A percentile compares a stretch with the other conserved stretches of the same genome.
Evolutionary conservation across 306 rosid genomes (phyloP).

Genomic region (Adenanthera pavonina): DNA sequence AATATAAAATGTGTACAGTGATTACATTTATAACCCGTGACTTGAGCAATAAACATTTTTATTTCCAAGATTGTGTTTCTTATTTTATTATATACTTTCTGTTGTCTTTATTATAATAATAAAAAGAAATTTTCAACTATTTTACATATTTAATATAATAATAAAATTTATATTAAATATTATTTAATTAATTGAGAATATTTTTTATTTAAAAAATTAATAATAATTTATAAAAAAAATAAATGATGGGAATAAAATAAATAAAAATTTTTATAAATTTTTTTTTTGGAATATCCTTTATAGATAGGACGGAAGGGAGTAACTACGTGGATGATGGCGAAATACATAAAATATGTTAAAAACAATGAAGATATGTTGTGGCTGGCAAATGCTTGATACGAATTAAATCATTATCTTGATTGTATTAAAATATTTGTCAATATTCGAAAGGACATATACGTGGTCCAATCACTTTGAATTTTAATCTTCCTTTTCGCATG

Average conservation of each 20-base stretch:
- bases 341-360: not conserved
- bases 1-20: not conserved
- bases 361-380: not conserved
- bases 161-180: too few species aligned
- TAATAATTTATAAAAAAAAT: too few species aligned
- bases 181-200: too few species aligned
- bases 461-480: not conserved
- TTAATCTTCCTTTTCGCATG: too few species aligned
- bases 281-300: too few species aligned
- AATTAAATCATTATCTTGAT: slow-evolving; percentile 2
- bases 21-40: not conserved
- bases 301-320: too few species aligned
- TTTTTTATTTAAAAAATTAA: too few species aligned
- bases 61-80: slow-evolving; percentile 4
- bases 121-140: too few species aligned
- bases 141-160: too few species aligned
- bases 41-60: not conserved
- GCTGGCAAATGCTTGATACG: not conserved
- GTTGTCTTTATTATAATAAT: not conserved
- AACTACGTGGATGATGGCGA: not conserved
- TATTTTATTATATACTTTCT: not conserved
- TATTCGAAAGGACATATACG: not conserved
- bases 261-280: too few species aligned
- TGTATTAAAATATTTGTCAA: not conserved
- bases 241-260: too few species aligned